Conservation (phyloP, 2,329 filamentous ascomycete genomes). For the Beauveria rudraprayagi region DNA sequence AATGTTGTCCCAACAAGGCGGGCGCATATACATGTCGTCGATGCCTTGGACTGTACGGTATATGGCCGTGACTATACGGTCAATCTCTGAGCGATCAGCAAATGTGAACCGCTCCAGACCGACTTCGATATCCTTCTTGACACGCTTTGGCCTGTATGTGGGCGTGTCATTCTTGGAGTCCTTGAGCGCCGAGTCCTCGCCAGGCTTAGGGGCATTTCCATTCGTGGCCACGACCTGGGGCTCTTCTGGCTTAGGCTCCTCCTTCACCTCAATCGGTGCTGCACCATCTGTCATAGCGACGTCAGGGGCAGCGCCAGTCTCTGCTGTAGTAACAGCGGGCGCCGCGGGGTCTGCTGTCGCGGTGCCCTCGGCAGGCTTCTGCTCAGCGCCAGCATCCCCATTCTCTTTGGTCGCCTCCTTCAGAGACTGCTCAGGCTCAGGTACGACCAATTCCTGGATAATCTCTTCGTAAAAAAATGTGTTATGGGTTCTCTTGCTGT, state of each 20-base stretch:
- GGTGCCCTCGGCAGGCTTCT: conserved; percentile 1
- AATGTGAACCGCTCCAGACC: conserved; percentile 68
- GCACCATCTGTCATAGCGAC: neutral
- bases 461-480: conserved; percentile 68
- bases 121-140: conserved; percentile 64
- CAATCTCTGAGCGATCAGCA: conserved; percentile 63
- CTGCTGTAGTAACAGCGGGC: neutral
- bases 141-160: conserved; percentile 44
- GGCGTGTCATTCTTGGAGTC: conserved; percentile 21
- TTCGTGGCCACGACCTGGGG: conserved; percentile 16
- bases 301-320: neutral
- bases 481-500: conserved; percentile 61
- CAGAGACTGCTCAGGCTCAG: conserved; percentile 24
- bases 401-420: conserved; percentile 6
- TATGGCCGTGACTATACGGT: conserved; percentile 75
- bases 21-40: conserved; percentile 75
- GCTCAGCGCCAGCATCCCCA: neutral
- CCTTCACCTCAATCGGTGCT: neutral
- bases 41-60: conserved; percentile 78
- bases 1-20: conserved; percentile 83
- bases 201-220: conserved; percentile 16
- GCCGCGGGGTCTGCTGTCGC: neutral
- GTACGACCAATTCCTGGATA: conserved; percentile 44
- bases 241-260: conserved; percentile 14
- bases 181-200: neutral